phyloP scores from a whole-genome alignment of 2,329 filamentous ascomycete species.

The Penicillium sumatraense region DNA sequence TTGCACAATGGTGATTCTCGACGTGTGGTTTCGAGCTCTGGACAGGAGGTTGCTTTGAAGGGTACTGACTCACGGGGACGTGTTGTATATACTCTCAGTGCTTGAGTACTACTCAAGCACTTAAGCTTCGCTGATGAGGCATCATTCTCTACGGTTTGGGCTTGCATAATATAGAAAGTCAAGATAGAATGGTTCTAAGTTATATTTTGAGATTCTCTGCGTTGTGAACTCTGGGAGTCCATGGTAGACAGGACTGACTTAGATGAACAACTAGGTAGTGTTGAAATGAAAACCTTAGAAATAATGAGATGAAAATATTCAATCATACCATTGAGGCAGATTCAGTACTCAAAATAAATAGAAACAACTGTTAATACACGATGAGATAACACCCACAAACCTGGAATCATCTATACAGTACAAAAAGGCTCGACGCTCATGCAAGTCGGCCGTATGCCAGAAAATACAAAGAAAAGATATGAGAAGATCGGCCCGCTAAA shows the following conservation, averaged over 20 bases:
- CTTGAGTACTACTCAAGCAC: constrained; percentile 11
- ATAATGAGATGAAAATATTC: no score
- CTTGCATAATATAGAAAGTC: constrained; percentile 3
- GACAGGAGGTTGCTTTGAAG: constrained; percentile 34
- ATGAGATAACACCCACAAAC: constrained; percentile 25
- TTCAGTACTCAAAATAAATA: constrained; percentile 9
- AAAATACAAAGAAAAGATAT: constrained; percentile 7
- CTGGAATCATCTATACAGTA: constrained; percentile 41
- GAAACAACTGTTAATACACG: constrained; percentile 32
- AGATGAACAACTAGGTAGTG: no score
- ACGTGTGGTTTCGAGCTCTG: constrained; percentile 39
- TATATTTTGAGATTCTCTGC: no score
- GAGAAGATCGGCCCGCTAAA: not conserved
- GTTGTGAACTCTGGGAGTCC: no score
- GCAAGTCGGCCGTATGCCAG: constrained; percentile 18
- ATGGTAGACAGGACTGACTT: no score
- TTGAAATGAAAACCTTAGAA: no score
- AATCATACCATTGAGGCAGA: not conserved
- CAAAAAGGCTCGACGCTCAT: constrained; percentile 28
- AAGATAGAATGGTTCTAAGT: constrained; percentile 13
- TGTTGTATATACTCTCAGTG: constrained; percentile 35
- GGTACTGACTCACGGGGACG: constrained; percentile 33
- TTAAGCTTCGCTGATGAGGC: no score
- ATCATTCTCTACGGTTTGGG: no score
- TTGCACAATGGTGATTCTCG: constrained; percentile 57